Evolutionary conservation across 2,329 filamentous ascomycete species (phyloP), one percentile per base, ranked within the genome.

Genomic region (Phaeosphaeriaceae sp.): DNA sequence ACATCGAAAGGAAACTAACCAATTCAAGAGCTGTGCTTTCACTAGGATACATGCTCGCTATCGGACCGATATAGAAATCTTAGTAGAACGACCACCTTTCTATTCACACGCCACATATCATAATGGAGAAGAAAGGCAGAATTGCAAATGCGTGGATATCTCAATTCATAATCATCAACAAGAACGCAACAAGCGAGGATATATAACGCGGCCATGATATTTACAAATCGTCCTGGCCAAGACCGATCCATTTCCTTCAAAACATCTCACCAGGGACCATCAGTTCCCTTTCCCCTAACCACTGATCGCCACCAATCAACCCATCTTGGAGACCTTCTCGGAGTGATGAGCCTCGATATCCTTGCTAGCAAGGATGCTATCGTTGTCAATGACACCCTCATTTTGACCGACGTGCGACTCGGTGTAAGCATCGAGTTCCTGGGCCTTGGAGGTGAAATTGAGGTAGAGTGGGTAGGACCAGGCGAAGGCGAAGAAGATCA

Each of bases 381-480:
- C 65, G 17, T 48, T 50, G 49, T 69, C 66, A 15, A 63, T 50
- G 15, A 48, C 59, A 33, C 55, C 59, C 28, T 63, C 58, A 11
- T 56, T 37, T 13, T 58, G 50, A 20, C 70, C 68, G 18, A 74
- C 68, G 42, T 69, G 54, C 16, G 58, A 63, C 4, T 72, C 63
- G 15, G 52, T 60, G 48, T 74, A 73, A 7, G 67, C 71, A 53
- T 74, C 71, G 30, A 74, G 55, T 58, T 72, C 66, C 52, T 55
- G 61, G 29, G 52, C 67, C 63, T 70, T 71, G 53, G 16, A 63
- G 15, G 37, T 41, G 13, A 70, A 2, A 46, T 74, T 74, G 23
- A 73, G 54, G 52, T 73, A 73, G 50, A 74, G 66, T 1, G 71
- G 70, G 54, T 68, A 73, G 13, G 55, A 59, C 68, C 69, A 74